A percentile compares a stretch with the other conserved stretches of the same genome.
phyloP scores from a whole-genome alignment of 306 rosid species.

The Fragaria ananassa region DNA sequence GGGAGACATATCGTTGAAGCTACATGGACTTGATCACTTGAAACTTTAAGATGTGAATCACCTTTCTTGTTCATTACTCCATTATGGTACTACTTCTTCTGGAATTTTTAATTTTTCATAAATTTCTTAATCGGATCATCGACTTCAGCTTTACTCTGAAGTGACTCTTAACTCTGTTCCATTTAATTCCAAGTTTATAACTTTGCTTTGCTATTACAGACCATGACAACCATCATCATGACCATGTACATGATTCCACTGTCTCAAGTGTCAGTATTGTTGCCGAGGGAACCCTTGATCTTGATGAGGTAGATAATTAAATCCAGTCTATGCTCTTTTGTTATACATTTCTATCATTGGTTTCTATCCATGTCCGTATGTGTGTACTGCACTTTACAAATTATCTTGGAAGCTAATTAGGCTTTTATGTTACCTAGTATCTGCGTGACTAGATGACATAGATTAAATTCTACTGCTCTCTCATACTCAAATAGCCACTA shows the following conservation, averaged over 20 bases:
- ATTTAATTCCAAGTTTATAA: constrained; percentile 16
- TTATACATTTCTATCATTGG: not conserved
- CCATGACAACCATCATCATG: constrained; percentile 51
- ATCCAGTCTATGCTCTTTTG: not conserved
- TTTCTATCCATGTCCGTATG: not conserved
- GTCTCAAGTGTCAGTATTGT: constrained; percentile 82
- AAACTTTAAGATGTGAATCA: not conserved
- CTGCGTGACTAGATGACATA: too few species aligned
- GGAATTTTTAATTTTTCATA: not conserved
- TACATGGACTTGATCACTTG: not conserved
- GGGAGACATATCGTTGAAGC: not conserved
- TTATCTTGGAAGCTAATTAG: not conserved
- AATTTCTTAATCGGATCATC: not conserved
- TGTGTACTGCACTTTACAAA: not conserved
- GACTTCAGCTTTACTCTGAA: not conserved
- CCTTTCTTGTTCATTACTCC: not conserved
- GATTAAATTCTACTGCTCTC: not conserved
- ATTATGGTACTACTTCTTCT: not conserved
- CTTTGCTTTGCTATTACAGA: constrained; percentile 40
- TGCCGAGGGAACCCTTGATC: constrained; percentile 76
- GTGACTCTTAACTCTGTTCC: not conserved
- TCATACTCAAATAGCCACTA: not conserved
- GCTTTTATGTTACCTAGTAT: not conserved
- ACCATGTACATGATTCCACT: constrained; percentile 75
- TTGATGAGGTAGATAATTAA: constrained; percentile 64